Base-by-base conservation (phyloP, 2,329 filamentous ascomycete genomes). In the Zymoseptoria passerinii region DNA sequence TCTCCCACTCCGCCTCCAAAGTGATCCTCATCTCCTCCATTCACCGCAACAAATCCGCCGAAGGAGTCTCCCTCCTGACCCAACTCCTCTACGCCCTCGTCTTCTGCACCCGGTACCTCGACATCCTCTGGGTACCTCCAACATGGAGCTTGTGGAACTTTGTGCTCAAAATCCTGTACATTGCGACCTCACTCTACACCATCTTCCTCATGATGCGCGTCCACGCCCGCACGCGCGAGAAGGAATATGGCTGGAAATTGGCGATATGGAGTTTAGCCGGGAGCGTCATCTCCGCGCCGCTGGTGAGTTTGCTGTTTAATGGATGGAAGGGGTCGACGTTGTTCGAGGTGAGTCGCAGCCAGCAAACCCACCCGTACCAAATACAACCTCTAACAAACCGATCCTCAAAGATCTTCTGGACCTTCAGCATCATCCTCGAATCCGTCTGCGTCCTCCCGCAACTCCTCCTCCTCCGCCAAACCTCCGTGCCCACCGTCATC, bases 401-500 rank as follows among this genome's bases (percentile, higher is more conserved):
- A 8, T 19, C 40, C 40, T 50, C 23, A 23, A 23, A 95, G 89
- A 82, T 88, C 71, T 80, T 90, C 62, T 95, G 90, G 88, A 83
- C 86, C 58, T 96, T 96, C 76, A 95, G 90, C 29, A 86, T 94
- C 66, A 88, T 96, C 65, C 87, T 97, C 69, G 92, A 97, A 76
- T 92, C 90, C 35, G 84, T 95, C 61, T 94, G 89, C 73, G 84
- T 96, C 35, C 84, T 97, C 19, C 92, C 92, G 0, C 92, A 97
- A 73, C 85, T 97, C 1, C 83, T 96, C 5, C 85, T 96, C 50
- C 84, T 97, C 13, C 89, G 92, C 60, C 91, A 96, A 74, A 96
- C 92, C n/a, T 91, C 86, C 27, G 90, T 96, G 0, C 92, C 92
- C 0, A 97, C 92, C 53, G 92, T 96, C 52, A 92, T 97, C 75